Base-by-base conservation (phyloP, 495 filamentous ascomycete genomes). In the Rhypophila decipiens region DNA sequence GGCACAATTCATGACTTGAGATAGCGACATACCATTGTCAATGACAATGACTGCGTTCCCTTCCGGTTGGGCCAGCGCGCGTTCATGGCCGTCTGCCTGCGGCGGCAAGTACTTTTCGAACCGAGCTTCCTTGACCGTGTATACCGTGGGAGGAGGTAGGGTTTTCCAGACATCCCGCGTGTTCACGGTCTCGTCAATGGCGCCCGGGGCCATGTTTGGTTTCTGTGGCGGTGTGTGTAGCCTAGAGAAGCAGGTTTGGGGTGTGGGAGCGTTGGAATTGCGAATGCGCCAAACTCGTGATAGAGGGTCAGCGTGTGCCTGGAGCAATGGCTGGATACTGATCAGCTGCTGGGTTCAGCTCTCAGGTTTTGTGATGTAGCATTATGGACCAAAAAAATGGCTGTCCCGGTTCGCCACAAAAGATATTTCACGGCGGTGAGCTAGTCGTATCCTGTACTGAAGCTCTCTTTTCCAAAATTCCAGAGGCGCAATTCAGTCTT, bases 41-140 rank as follows among this genome's bases (percentile, higher is more conserved):
- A 98, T 98, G 49, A 98, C 87, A 55, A 98, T 96, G 29, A 90
- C 87, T 13, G 71, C 65, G n/a, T 64, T 58, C 12, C 71, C 74
- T 13, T 53, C 44, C 7, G 70, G 65, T 29, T 57, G 60, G 39
- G 70, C 67, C 45, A 73, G 74, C 64, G 78, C 88, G 56, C 76
- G 74, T 53, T 74, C 71, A 51, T 79, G 83, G 15, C 81, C 85
- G 53, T 87, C 84, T 5, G 77, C 59, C 52, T 88, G 84, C 4
- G 83, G 75, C 39, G 82, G 67, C 19, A 82, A 70, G 51, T 80
- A 84, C 49, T 84, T 82, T 56, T 85, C 84, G 66, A 93, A 95
- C 24, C 82, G 85, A 33, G 81, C 83, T 55, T 96, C 90, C 57
- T 77, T 77, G 46, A 83, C 78, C 24, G 67, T 63, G 51, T 71